Percentiles rank a stretch among this genome's conserved stretches.
Evolutionary conservation across 306 rosid species (phyloP).

Genomic region (Geum urbanum): DNA sequence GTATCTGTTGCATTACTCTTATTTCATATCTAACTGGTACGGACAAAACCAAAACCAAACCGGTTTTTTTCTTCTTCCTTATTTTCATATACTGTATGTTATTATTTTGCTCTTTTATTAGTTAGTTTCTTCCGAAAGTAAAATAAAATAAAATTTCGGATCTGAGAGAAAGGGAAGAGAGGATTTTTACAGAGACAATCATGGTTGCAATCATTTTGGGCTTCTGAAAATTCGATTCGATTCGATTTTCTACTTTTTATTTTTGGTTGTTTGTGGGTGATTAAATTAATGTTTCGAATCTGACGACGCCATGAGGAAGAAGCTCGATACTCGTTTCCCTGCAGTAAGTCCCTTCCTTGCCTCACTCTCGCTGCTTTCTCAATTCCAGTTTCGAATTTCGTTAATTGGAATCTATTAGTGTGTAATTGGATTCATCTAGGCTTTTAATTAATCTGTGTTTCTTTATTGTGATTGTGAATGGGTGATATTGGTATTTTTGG

Average conservation of each 20-base stretch:
- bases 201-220: conserved; percentile 29
- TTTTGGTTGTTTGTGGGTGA: conserved; percentile 12
- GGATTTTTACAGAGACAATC: conserved; percentile 34
- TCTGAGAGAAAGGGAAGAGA: conserved; percentile 44
- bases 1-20: background rate
- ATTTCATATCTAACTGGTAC: conserved; percentile 18
- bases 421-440: background rate
- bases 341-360: conserved; percentile 54
- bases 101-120: background rate
- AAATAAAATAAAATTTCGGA: conserved; percentile 46
- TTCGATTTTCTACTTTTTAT: conserved; percentile 13
- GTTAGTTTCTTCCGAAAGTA: background rate
- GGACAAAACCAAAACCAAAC: conserved; percentile 33
- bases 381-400: background rate
- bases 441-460: background rate
- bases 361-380: background rate
- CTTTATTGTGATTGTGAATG: background rate
- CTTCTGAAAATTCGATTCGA: conserved; percentile 21
- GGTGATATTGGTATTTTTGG: background rate
- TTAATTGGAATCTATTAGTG: background rate
- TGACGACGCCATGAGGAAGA: conserved; percentile 80
- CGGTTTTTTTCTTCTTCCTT: conserved; percentile 7
- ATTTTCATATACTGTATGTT: background rate
- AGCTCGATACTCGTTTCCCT: conserved; percentile 95
- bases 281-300: conserved; percentile 33